Base-by-base conservation (phyloP, 2,329 filamentous ascomycete species). In the Periglandula ipomoeae region DNA sequence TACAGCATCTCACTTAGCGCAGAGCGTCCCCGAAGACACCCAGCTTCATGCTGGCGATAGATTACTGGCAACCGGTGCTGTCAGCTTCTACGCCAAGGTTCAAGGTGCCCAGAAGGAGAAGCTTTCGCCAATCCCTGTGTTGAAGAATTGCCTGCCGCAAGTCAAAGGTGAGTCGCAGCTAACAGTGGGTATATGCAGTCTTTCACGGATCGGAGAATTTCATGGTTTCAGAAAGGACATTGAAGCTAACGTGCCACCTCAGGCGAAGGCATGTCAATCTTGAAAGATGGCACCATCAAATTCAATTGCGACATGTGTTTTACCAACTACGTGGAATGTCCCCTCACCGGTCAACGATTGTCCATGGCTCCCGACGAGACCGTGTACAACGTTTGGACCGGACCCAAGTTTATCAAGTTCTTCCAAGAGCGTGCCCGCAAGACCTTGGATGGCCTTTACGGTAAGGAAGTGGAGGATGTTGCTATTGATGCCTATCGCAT, bases 241-340 rank as follows among this genome's bases (percentile, higher is more conserved):
- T 19, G 11, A 20, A 30, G n/a, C 54, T 57, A 19, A 55, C 49
- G 23, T 24, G 38, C 22, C 17, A 38, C 6, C 15, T 27, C 54
- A 70, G 67, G 67, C 20, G 68, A 70, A 55, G 65, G 66, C 44
- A 70, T 70, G 66, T 70, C 66, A 7, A 70, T 69, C 13, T 73
- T 74, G 8, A 54, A 60, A 3, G 65, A 73, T 27, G 72, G 74
- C 1, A 65, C 75, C 2, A 68, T 84, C 50, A 84, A 84, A 59
- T 80, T 81, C 65, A 82, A 79, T 50, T 79, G 78, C 56, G 70
- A 80, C 44, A 70, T 73, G 19, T 79, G 76, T 48, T 76, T 82
- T 57, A 77, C 71, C 37, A 81, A 82, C 57, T 75, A 70, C 6
- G 59, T 70, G 22, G 64, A 62, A 0, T 69, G 70, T 52, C 70